Conservation (phyloP, 805 yeast species). For the Candida railenensis region DNA sequence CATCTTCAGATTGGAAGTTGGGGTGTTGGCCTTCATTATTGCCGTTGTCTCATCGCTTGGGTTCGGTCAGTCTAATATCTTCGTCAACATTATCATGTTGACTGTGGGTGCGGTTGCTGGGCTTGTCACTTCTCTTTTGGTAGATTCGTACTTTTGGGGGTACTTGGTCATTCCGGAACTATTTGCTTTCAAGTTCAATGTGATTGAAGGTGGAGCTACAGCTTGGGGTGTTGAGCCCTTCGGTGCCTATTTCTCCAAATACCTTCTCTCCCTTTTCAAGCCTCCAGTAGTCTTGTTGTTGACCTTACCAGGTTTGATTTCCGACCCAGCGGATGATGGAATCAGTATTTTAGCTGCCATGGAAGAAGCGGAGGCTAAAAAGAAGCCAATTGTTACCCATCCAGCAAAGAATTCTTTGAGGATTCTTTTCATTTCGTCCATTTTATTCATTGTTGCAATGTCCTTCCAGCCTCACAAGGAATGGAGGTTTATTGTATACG, state of each 20-base stretch:
- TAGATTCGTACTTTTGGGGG: constrained; percentile 82
- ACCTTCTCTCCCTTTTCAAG: constrained; percentile 35
- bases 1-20: constrained; percentile 72
- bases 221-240: constrained; percentile 88
- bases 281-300: constrained; percentile 46
- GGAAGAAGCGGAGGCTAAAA: constrained; percentile 4
- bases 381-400: constrained; percentile 23
- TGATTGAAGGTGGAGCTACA: constrained; percentile 67
- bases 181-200: constrained; percentile 70
- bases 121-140: constrained; percentile 38
- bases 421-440: constrained; percentile 49
- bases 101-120: constrained; percentile 57
- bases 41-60: constrained; percentile 45
- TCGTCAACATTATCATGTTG: constrained; percentile 33
- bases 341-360: constrained; percentile 28
- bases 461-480: constrained; percentile 91
- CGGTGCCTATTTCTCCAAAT: constrained; percentile 59
- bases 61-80: constrained; percentile 46
- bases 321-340: constrained; percentile 44
- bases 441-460: constrained; percentile 58
- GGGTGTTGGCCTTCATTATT: constrained; percentile 50
- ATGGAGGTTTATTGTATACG: constrained; percentile 84
- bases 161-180: constrained; percentile 67
- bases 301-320: constrained; percentile 34
- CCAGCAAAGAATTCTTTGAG: constrained; percentile 38